Conservation (phyloP, 2,329 filamentous ascomycete genomes). For the Aureobasidium zeae region DNA sequence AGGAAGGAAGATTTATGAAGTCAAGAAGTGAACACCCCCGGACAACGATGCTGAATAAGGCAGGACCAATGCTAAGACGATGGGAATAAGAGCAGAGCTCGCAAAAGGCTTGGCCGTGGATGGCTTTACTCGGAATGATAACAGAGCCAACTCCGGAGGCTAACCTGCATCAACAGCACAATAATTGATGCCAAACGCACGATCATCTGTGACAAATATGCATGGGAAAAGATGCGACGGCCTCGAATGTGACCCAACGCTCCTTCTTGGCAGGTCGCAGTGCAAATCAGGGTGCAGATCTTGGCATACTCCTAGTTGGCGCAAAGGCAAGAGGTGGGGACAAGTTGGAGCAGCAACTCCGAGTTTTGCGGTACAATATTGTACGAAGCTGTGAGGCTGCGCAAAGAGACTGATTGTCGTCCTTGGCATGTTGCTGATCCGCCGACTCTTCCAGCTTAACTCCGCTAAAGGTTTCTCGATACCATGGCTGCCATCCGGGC, state of each 20-base stretch:
- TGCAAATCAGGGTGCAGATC: neutral
- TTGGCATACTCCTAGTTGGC: conserved; percentile 5
- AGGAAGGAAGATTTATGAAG: conserved; percentile 10
- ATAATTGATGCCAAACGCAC: neutral
- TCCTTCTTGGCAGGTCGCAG: conserved; percentile 10
- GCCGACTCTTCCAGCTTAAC: conserved; percentile 13
- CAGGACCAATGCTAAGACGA: conserved; percentile 7
- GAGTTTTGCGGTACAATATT: too few relatives aligned
- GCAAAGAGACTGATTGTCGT: neutral
- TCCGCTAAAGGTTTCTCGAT: neutral
- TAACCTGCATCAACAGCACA: too few relatives aligned
- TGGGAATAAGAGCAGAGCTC: conserved; percentile 2
- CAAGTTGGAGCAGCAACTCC: too few relatives aligned
- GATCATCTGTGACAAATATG: conserved; percentile 15
- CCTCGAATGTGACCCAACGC: conserved; percentile 8
- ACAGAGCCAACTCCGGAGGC: too few relatives aligned
- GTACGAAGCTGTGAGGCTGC: neutral
- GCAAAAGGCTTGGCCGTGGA: conserved; percentile 3
- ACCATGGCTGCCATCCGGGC: conserved; percentile 1
- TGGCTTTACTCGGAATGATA: conserved; percentile 1
- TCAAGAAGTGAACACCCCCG: neutral
- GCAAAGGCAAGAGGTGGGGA: conserved; percentile 1
- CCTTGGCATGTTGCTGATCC: conserved; percentile 10
- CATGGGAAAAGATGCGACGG: conserved; percentile 5
- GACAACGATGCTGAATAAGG: conserved; percentile 11